Conservation (phyloP, 139 green algal genomes). For the Chlorella vulgaris region DNA sequence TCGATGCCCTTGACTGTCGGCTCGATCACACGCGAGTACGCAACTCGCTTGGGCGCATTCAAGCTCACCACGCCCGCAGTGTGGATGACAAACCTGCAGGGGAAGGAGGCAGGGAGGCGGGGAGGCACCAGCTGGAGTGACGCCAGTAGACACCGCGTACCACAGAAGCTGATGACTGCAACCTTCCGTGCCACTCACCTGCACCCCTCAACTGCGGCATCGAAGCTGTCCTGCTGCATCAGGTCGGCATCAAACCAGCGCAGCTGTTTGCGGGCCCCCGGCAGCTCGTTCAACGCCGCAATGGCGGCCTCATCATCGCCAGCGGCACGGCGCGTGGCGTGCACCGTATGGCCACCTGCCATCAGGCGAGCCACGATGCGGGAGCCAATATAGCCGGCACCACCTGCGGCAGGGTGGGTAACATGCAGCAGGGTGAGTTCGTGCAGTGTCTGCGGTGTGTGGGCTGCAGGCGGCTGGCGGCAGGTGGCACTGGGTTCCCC, state of each 20-base stretch:
- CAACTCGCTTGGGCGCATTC: constrained; percentile 10
- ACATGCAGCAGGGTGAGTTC: too few relatives aligned
- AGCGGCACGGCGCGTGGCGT: constrained; percentile 36
- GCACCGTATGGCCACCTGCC: constrained; percentile 58
- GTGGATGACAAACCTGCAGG: constrained; percentile 68
- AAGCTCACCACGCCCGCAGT: constrained; percentile 50
- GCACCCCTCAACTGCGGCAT: constrained; percentile 46
- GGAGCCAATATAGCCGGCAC: constrained; percentile 45
- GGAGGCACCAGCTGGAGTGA: not conserved
- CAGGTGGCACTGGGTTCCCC: too few relatives aligned
- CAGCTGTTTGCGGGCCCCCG: constrained; percentile 46
- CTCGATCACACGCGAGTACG: constrained; percentile 42
- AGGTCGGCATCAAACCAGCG: constrained; percentile 44
- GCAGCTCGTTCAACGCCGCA: constrained; percentile 44
- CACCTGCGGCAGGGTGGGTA: not conserved
- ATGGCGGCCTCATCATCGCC: constrained; percentile 1
- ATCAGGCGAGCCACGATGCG: constrained; percentile 58
- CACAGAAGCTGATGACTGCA: too few relatives aligned
- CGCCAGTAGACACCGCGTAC: too few relatives aligned
- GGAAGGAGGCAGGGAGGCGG: not conserved
- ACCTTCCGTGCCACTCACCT: constrained; percentile 3
- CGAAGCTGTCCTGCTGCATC: constrained; percentile 48
- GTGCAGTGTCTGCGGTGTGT: too few relatives aligned
- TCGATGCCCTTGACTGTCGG: constrained; percentile 59
- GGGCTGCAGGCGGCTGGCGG: too few relatives aligned